Evolutionary conservation across 1,284 basidiomycete species (phyloP), one percentile per base, ranked within the genome.

Genomic region (Fomitopsis pinicola): DNA sequence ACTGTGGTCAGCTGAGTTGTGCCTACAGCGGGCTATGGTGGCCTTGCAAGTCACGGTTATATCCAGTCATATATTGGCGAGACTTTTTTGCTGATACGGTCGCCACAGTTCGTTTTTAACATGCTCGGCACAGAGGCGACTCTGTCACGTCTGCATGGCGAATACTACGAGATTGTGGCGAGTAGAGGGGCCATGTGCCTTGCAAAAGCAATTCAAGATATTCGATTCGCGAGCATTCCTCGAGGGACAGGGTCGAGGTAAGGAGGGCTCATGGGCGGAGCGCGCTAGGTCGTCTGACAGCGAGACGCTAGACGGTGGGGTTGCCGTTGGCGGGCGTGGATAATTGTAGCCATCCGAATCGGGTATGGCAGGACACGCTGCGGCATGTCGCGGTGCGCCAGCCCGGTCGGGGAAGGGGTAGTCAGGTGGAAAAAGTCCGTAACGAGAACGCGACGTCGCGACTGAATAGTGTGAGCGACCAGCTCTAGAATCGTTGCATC

Each of bases 211-310:
- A 22, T 22, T 22, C 22, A 22, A 22, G 22, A 22, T 22, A 22
- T 22, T 22, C 22, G 22, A 22, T 22, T 22, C 30, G 30, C 30
- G 30, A 33, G 30, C 30, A 33, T 33, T 2, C 30, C 30, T 22
- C 22, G 22, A 22, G 22, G 22, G 22, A 22, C 46, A 42, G 46
- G 60, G 45, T 28, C 45, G 58, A 22, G 22, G 22, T 22, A 22
- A 57, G 38, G 40, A 55, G 45, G 33, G 38, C 55, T 42, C 59
- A 59, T 63, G 63, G 9, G 59, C 67, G 67, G 68, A 67, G 69
- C 68, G 68, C 68, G 64, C 64, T 61, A 44, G 65, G 69, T 67
- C 69, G 59, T 64, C 57, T 70, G 69, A 70, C 46, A 54, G 62
- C 57, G 58, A 59, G 66, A 36, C 46, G 57, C 57, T 36, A 53